Base-by-base conservation (phyloP, 2,329 filamentous ascomycete genomes). In the Thielaviopsis euricoi region DNA sequence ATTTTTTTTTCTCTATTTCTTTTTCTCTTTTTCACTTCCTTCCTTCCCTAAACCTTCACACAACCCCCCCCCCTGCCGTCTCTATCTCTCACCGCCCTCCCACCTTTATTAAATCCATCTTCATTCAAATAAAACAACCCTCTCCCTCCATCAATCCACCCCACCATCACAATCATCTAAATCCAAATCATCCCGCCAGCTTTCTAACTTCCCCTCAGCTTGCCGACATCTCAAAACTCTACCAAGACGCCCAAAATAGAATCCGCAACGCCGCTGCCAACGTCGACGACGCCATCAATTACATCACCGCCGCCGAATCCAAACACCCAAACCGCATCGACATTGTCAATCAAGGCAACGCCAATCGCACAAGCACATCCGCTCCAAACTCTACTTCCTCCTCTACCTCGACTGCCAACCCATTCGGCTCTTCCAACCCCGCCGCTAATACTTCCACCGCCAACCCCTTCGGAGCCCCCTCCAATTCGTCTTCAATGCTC, bases 301-400 rank as follows among this genome's bases (percentile, higher is more conserved):
- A 84, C 66, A 72, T 93, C 15, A 65, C 83, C 10, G 76, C 81
- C 5, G 80, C 78, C 22, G 80, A 78, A 57, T 81, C 86, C 56
- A 79, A 81, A 48, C 87, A 89, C 64, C 87, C 87, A 1, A 94
- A 93, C 66, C 78, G 88, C 48, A 72, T 78, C 56, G 86, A 90
- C 62, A 74, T 83, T 21, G 79, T 78, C 67, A 71, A 75, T 58
- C 70, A 74, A 62, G 71, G 70, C 52, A 73, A 68, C 43, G 62
- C 66, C 0, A 69, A 72, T n/a, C 69, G 71, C n/a, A 70, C 69
- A 7, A 71, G 72, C 0, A 73, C 71, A 58, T 73, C 74, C 52
- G 48, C 55, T 10, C 53, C 53, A 15, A 55, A 25, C 13, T 55
- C 43, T 26, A 67, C 71, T 53, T 80, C 79, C 61, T 65, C 68